Conservation (phyloP, 305 asterid species). For the Fraxinus albicans region DNA sequence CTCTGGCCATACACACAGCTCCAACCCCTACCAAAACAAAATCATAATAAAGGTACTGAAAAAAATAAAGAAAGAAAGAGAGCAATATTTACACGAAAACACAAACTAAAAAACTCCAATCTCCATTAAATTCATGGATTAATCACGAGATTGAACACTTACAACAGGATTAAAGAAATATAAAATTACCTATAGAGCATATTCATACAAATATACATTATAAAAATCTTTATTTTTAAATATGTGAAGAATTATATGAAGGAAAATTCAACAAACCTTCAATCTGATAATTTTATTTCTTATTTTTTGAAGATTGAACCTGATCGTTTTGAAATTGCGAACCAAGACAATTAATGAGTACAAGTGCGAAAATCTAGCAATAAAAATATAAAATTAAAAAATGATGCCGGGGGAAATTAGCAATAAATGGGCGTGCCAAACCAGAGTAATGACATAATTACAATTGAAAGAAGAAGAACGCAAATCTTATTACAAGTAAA, state of each 20-base stretch:
- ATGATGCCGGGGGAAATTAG: neutral
- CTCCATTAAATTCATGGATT: neutral
- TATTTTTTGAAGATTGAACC: neutral
- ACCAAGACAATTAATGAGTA: neutral
- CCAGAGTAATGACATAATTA: neutral
- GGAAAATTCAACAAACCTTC: neutral
- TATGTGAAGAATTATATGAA: neutral
- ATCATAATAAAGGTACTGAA: neutral
- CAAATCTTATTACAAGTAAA: neutral
- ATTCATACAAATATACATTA: neutral
- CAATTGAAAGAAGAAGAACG: neutral
- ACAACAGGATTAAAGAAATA: neutral
- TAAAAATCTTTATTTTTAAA: neutral
- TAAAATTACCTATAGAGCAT: neutral
- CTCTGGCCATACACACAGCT: conserved; percentile 88
- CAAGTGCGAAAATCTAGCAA: neutral
- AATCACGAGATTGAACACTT: neutral
- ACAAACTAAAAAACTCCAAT: neutral
- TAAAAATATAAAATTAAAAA: neutral
- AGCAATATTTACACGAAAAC: neutral
- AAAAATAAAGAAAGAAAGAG: neutral
- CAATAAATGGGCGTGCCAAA: conserved; percentile 9
- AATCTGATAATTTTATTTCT: neutral
- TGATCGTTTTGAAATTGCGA: neutral
- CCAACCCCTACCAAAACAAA: conserved; percentile 55